Evolutionary conservation across 768 basidiomycete genomes (phyloP).

Genomic region (Boletus bicolor): DNA sequence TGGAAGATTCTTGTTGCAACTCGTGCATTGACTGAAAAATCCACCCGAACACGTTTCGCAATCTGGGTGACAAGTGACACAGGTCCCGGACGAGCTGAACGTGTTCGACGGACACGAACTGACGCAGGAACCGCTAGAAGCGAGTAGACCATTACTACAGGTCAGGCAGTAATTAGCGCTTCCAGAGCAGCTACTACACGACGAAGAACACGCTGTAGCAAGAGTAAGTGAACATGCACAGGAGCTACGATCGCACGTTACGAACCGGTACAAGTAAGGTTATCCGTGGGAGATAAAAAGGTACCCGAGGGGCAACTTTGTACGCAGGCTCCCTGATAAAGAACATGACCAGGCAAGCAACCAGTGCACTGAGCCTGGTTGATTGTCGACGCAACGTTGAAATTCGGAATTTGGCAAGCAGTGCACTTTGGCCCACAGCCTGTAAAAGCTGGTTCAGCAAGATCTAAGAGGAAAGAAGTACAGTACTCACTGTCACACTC

Average conservation of each 20-base stretch:
- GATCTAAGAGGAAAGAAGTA: neutral
- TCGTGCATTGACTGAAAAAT: slow-evolving; percentile 74
- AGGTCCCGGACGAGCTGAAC: slow-evolving; percentile 62
- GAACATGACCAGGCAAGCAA: slow-evolving; percentile 73
- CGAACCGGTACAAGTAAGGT: slow-evolving; percentile 72
- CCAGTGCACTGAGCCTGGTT: slow-evolving; percentile 68
- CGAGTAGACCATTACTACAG: slow-evolving; percentile 64
- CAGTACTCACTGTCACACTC: slow-evolving; percentile 67
- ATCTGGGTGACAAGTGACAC: slow-evolving; percentile 80
- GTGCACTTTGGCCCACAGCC: slow-evolving; percentile 84
- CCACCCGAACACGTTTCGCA: slow-evolving; percentile 80
- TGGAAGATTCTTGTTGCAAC: slow-evolving; percentile 63
- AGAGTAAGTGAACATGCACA: slow-evolving; percentile 7
- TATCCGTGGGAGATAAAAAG: slow-evolving; percentile 69
- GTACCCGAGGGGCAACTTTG: slow-evolving; percentile 68
- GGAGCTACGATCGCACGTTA: neutral
- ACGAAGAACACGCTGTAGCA: slow-evolving; percentile 59
- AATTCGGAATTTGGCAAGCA: slow-evolving; percentile 69
- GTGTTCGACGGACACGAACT: slow-evolving; percentile 70
- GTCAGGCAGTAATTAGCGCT: slow-evolving; percentile 69
- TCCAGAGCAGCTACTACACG: slow-evolving; percentile 70
- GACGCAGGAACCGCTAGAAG: slow-evolving; percentile 71
- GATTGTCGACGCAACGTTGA: slow-evolving; percentile 63
- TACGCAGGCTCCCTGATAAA: slow-evolving; percentile 69
- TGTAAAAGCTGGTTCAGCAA: slow-evolving; percentile 27